A percentile compares a stretch with the other conserved stretches of the same genome.
phyloP scores from a whole-genome alignment of 148 eudicot species.

The Camellia granthamiana region DNA sequence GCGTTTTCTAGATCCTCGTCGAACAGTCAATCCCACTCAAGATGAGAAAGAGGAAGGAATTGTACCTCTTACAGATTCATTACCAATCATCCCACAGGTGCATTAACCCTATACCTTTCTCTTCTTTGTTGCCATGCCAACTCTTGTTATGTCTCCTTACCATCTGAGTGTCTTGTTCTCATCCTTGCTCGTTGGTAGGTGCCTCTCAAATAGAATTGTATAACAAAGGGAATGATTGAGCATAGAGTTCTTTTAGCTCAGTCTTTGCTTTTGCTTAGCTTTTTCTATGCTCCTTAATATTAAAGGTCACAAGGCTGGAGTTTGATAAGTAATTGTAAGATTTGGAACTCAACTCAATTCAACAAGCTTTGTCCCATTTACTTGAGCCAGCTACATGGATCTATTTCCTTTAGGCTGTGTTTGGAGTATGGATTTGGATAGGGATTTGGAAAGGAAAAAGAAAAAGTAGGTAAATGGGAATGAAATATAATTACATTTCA shows the following conservation, averaged over 20 bases:
- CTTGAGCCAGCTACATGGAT: no score
- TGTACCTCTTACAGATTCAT: slow-evolving; percentile 85
- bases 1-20: slow-evolving; percentile 92
- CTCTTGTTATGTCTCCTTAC: not conserved
- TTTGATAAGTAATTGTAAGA: not conserved
- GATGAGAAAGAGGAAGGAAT: slow-evolving; percentile 98
- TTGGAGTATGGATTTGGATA: no score
- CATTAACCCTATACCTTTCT: not conserved
- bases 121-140: not conserved
- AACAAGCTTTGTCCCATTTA: no score
- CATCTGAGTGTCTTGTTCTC: not conserved
- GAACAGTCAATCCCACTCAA: slow-evolving; percentile 81
- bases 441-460: no score
- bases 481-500: no score
- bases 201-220: not conserved
- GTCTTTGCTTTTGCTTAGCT: not conserved
- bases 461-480: no score
- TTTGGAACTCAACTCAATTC: not conserved
- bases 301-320: not conserved
- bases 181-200: not conserved
- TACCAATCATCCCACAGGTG: slow-evolving; percentile 97
- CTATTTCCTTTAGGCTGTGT: no score
- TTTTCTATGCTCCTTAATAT: not conserved
- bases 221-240: not conserved
- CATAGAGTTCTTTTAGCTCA: not conserved